These are phyloP conservation scores for Sugiyamaella smithiae DNA, from an alignment of 805 yeast species.

Conservation along the genomic window DNA sequence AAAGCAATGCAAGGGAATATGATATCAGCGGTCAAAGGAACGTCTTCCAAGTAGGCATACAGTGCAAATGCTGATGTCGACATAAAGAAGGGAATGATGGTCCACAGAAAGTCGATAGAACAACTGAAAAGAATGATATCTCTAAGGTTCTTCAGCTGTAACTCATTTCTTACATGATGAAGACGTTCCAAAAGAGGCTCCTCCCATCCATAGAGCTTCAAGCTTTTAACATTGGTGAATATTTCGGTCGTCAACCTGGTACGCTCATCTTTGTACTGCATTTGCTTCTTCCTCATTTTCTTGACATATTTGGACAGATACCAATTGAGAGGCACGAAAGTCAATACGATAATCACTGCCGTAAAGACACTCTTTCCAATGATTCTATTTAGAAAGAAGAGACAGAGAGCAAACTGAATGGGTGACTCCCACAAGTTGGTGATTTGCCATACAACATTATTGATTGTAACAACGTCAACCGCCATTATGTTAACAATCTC, in stretches of 20 bases:
- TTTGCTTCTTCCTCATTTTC: slow-evolving; percentile 73
- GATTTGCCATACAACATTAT: slow-evolving; percentile 74
- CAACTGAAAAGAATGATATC: slow-evolving; percentile 73
- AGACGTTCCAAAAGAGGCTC: slow-evolving; percentile 72
- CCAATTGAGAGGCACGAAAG: slow-evolving; percentile 80
- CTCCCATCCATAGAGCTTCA: slow-evolving; percentile 97
- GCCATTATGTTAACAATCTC: slow-evolving; percentile 94
- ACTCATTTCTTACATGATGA: slow-evolving; percentile 79
- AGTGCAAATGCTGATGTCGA: slow-evolving; percentile 86
- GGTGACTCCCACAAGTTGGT: slow-evolving; percentile 92
- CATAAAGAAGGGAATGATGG: slow-evolving; percentile 83
- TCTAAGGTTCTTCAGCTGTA: slow-evolving; percentile 73
- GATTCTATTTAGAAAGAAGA: slow-evolving; percentile 65
- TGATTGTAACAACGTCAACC: slow-evolving; percentile 86
- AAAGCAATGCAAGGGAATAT: slow-evolving; percentile 65
- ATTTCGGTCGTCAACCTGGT: slow-evolving; percentile 85
- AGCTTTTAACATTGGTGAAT: slow-evolving; percentile 80
- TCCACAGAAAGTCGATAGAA: slow-evolving; percentile 71
- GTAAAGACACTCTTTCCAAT: slow-evolving; percentile 93
- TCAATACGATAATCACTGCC: slow-evolving; percentile 71
- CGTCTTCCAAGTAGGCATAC: slow-evolving; percentile 58
- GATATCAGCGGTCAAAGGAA: slow-evolving; percentile 80
- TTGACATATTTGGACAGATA: slow-evolving; percentile 64
- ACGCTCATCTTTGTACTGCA: slow-evolving; percentile 88
- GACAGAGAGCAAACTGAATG: slow-evolving; percentile 75